These are phyloP conservation scores for Ochetophila trinervis DNA, from an alignment of 306 rosid species.

Conservation along the genomic window DNA sequence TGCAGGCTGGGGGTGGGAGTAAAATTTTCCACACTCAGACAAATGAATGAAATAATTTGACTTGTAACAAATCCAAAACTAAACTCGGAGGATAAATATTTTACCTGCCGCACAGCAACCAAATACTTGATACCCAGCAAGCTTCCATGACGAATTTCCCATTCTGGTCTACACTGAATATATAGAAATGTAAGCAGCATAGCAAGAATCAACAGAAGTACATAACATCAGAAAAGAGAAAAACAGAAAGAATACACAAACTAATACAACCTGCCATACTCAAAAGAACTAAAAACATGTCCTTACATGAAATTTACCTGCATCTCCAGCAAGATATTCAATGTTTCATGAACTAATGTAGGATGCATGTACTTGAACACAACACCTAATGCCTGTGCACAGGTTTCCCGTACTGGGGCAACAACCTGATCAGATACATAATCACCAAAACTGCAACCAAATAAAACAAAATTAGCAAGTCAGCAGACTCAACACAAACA, in stretches of 20 bases:
- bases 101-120: conserved; percentile 93
- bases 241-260: conserved; percentile 10
- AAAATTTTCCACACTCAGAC: too few species aligned
- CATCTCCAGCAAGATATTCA: conserved; percentile 88
- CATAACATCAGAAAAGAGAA: conserved; percentile 17
- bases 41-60: too few species aligned
- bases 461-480: conserved; percentile 7
- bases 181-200: conserved; percentile 43
- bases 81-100: conserved; percentile 15
- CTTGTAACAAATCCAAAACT: neutral
- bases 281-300: conserved; percentile 15
- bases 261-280: conserved; percentile 12
- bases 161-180: conserved; percentile 97
- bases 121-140: conserved; percentile 92
- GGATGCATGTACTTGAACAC: conserved; percentile 94
- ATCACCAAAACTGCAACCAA: conserved; percentile 89
- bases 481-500: conserved; percentile 1
- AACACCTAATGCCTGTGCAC: conserved; percentile 96
- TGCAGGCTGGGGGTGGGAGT: too few species aligned
- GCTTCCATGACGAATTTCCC: conserved; percentile 99
- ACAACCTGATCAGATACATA: conserved; percentile 99
- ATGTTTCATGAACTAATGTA: conserved; percentile 68
- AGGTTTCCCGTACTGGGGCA: conserved; percentile 98
- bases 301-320: conserved; percentile 68
- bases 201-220: conserved; percentile 35